A percentile compares a stretch with the other conserved stretches of the same genome.
Evolutionary conservation across 768 basidiomycete genomes (phyloP).

Genomic region (Phallus indusiatus): DNA sequence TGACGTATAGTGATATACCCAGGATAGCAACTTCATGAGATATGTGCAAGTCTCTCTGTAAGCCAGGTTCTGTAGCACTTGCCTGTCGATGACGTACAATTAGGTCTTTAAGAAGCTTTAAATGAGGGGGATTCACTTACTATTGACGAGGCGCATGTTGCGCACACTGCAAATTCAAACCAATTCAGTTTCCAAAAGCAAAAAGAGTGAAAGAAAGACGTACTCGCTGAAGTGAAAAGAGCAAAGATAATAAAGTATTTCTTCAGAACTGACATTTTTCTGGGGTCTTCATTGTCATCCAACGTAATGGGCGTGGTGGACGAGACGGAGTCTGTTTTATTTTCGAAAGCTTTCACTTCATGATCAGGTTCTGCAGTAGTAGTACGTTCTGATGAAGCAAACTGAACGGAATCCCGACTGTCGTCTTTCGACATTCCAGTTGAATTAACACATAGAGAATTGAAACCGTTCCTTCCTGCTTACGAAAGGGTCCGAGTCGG

Average conservation of each 20-base stretch:
- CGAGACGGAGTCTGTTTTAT: no score
- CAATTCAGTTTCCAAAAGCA: conserved; percentile 6
- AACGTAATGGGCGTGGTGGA: not conserved
- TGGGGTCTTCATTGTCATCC: conserved; percentile 9
- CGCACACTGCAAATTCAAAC: conserved; percentile 9
- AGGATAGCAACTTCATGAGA: conserved; percentile 43
- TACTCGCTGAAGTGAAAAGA: conserved; percentile 14
- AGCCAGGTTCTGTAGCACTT: conserved; percentile 51
- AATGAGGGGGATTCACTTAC: conserved; percentile 11
- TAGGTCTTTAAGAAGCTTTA: not conserved
- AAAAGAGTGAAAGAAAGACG: conserved; percentile 4
- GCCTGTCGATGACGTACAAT: conserved; percentile 29
- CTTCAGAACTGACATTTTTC: conserved; percentile 7
- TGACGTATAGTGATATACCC: conserved; percentile 36
- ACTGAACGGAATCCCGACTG: no score
- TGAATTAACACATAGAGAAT: no score
- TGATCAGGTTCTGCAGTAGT: no score
- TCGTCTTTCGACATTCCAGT: no score
- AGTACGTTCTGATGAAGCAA: no score
- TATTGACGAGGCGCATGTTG: conserved; percentile 29
- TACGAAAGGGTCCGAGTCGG: no score
- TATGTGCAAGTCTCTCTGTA: conserved; percentile 43
- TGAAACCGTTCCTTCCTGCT: no score
- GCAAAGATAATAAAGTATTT: conserved; percentile 20
- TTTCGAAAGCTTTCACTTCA: no score